Base-by-base conservation (phyloP, 2,329 filamentous ascomycete species). In the Curvularia spicifera region DNA sequence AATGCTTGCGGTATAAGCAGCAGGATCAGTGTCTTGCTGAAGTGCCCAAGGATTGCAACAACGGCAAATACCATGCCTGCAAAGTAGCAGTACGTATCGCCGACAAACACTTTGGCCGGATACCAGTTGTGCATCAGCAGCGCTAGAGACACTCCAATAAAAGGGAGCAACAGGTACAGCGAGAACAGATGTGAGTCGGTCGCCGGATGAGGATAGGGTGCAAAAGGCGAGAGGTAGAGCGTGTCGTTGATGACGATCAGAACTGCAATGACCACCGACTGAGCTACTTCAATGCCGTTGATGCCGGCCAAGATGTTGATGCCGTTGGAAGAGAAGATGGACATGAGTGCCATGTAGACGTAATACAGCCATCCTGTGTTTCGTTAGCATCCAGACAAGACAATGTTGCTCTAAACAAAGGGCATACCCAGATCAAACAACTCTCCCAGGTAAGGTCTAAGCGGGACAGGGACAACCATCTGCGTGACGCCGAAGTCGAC, bases 241-340 rank as follows among this genome's bases (percentile, higher is more conserved):
- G 85, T 82, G 76, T 98, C 95, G 80, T 99, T 99, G 75, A 92
- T 80, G 59, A 89, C 86, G 66, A 99, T 86, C 50, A 98, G 85
- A 52, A 88, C 77, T 26, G 93, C 94, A 73, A 99, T 91, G 63
- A 97, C 91, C 62, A 99, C 82, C 59, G 93, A 97, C 79, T 99
- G 95, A 10, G 90, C 88, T 54, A 98, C 95, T 78, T 99, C 95
- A 75, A 99, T 95, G 54, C 95, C 95, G 78, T 99, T 99, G 78
- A 99, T 91, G n/a, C 95, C 95, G 0, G 95, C 95, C n/a, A 99
- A 83, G 80, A 99, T 99, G 82, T 99, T 99, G 85, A 99, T 99
- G 78, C 92, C 93, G 80, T 99, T 98, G 6, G 95, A 93, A 68
- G 93, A 96, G 82, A 99, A 99, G 77, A 99, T 99, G 74, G 94